Percentiles rank a stretch among this genome's conserved stretches.
phyloP scores from a whole-genome alignment of 768 basidiomycete genomes.

The Mrakia blollopis region DNA sequence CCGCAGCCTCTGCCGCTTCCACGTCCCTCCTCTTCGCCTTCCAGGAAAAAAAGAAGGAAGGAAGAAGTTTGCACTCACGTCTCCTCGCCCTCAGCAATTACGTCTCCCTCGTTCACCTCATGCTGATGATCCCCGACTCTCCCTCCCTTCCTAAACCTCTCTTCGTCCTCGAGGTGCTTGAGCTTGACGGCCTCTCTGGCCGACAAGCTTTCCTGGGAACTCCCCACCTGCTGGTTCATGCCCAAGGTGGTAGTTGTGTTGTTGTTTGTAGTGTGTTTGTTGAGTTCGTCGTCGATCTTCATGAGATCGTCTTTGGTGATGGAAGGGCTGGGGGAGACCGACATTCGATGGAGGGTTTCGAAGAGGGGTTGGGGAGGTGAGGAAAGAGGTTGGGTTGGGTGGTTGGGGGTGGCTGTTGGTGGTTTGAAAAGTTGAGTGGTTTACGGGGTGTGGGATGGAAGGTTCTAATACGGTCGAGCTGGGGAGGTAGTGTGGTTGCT shows the following conservation, averaged over 20 bases:
- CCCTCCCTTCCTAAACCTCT: background rate
- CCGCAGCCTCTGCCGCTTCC: background rate
- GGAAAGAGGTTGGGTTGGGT: background rate
- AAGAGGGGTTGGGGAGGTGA: background rate
- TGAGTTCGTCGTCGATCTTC: conserved; percentile 1
- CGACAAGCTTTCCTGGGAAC: background rate
- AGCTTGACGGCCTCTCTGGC: conserved; percentile 13
- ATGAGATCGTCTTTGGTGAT: conserved; percentile 10
- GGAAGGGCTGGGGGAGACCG: conserved; percentile 12
- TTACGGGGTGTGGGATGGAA: background rate
- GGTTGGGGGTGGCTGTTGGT: background rate
- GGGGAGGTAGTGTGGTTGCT: conserved; percentile 19
- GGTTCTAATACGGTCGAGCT: conserved; percentile 7
- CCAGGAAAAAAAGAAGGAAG: background rate
- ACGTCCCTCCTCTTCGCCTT: background rate
- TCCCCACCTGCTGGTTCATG: background rate
- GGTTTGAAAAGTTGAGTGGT: background rate
- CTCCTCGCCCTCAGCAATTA: conserved; percentile 42
- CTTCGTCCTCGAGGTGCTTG: background rate
- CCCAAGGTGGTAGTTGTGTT: background rate
- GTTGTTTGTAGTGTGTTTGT: background rate
- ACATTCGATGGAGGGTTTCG: background rate
- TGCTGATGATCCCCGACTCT: background rate
- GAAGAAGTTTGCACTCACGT: conserved; percentile 32
- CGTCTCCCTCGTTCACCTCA: conserved; percentile 36